phyloP scores from a whole-genome alignment of 2,329 filamentous ascomycete genomes.

The Dothiorella sarmentorum region DNA sequence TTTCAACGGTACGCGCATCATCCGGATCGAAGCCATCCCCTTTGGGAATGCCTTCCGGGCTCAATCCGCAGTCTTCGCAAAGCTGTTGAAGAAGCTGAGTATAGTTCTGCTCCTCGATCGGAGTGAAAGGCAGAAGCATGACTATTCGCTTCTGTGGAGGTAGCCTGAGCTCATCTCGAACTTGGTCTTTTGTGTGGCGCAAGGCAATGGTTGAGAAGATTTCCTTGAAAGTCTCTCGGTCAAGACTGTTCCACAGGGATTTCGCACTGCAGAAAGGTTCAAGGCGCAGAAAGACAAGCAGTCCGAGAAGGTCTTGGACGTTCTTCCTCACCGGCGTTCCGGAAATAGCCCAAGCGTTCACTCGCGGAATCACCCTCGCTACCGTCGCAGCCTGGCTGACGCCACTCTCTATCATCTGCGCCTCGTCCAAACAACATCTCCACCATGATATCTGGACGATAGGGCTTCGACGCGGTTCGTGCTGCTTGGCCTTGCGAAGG shows the following conservation, averaged over 20 bases:
- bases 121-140: constrained; percentile 84
- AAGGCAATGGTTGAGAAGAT: constrained; percentile 72
- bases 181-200: constrained; percentile 78
- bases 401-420: constrained; percentile 91
- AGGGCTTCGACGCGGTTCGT: constrained; percentile 66
- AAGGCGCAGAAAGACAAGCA: constrained; percentile 76
- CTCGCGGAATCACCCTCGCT: constrained; percentile 72
- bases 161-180: constrained; percentile 73
- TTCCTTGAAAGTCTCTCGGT: constrained; percentile 62
- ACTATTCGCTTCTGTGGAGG: constrained; percentile 82
- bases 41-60: constrained; percentile 60
- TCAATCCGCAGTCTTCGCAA: constrained; percentile 65
- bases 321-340: constrained; percentile 85
- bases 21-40: constrained; percentile 63
- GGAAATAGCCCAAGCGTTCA: constrained; percentile 88
- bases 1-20: constrained; percentile 49
- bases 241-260: constrained; percentile 66
- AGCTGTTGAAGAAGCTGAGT: constrained; percentile 71
- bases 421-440: constrained; percentile 70
- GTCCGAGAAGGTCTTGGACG: constrained; percentile 72
- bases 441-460: constrained; percentile 83
- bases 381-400: constrained; percentile 79
- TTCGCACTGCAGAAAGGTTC: constrained; percentile 68
- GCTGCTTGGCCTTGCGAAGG: constrained; percentile 61
- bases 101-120: constrained; percentile 90